Conservation (phyloP, 345 rosid genomes). For the Lepidium aucheri region DNA sequence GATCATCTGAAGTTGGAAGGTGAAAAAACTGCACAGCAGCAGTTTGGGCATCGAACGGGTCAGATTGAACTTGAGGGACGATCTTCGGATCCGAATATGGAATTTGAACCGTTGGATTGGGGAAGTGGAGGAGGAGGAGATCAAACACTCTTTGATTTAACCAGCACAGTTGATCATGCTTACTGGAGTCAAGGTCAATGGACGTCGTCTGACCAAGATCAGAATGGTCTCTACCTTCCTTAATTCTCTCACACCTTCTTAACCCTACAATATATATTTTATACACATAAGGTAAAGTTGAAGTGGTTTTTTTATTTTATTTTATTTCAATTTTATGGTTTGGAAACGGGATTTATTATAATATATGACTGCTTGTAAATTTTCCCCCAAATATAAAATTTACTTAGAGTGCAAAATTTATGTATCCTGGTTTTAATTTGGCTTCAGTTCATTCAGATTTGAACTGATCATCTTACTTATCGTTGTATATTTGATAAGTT, state of each 20-base stretch:
- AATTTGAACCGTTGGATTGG: conserved; percentile 82
- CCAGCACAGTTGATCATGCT: conserved; percentile 53
- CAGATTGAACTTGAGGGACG: conserved; percentile 17
- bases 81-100: conserved; percentile 29
- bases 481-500: conserved; percentile 19
- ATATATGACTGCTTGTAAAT: conserved; percentile 38
- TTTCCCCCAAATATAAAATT: conserved; percentile 15
- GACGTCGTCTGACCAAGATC: conserved; percentile 50
- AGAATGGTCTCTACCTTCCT: conserved; percentile 61
- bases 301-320: conserved; percentile 12
- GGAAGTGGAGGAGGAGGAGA: conserved; percentile 47
- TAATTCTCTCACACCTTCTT: conserved; percentile 31
- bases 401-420: conserved; percentile 19
- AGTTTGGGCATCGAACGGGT: conserved; percentile 46
- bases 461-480: background rate
- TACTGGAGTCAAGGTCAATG: conserved; percentile 89
- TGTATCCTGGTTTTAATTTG: conserved; percentile 11
- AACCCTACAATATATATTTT: conserved; percentile 1
- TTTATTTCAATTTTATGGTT: conserved; percentile 9
- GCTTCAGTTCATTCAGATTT: conserved; percentile 4
- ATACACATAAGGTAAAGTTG: conserved; percentile 19
- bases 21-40: conserved; percentile 21
- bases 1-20: conserved; percentile 31
- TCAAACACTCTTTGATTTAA: conserved; percentile 63
- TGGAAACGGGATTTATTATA: conserved; percentile 12